A percentile compares a stretch with the other conserved stretches of the same genome.
Evolutionary conservation across 768 basidiomycete species (phyloP).

Genomic region (Trametes elegans): DNA sequence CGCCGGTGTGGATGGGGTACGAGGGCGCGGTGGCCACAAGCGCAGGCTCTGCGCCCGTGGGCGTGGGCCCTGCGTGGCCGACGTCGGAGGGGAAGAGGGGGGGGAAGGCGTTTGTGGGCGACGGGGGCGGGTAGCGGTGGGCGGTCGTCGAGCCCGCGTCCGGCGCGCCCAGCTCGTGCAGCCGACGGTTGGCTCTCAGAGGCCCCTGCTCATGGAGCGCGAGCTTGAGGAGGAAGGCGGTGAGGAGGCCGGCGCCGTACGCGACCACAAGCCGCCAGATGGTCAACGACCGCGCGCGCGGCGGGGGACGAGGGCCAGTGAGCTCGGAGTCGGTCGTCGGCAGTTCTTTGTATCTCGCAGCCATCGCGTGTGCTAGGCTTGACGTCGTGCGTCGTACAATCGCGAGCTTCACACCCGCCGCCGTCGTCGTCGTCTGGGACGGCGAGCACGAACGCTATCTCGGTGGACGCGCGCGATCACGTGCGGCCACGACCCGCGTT

Average conservation of each 20-base stretch:
- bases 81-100: slow-evolving; percentile 74
- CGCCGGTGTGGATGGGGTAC: slow-evolving; percentile 74
- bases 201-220: too few species aligned
- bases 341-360: too few species aligned
- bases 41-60: slow-evolving; percentile 76
- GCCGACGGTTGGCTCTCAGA: slow-evolving; percentile 34
- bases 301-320: neutral
- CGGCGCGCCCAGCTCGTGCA: slow-evolving; percentile 49
- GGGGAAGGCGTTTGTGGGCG: slow-evolving; percentile 71
- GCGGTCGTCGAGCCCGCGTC: slow-evolving; percentile 72
- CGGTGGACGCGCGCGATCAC: too few species aligned
- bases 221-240: slow-evolving; percentile 50
- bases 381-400: too few species aligned
- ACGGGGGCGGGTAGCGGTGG: slow-evolving; percentile 68
- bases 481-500: too few species aligned
- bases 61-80: slow-evolving; percentile 74
- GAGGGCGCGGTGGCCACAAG: slow-evolving; percentile 70
- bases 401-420: too few species aligned
- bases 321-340: too few species aligned
- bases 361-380: too few species aligned
- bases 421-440: too few species aligned
- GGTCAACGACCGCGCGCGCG: neutral
- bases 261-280: slow-evolving; percentile 4
- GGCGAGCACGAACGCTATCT: too few species aligned
- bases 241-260: slow-evolving; percentile 44